Conservation (phyloP, 2,329 filamentous ascomycete species). For the Fusarium fracticaudum region DNA sequence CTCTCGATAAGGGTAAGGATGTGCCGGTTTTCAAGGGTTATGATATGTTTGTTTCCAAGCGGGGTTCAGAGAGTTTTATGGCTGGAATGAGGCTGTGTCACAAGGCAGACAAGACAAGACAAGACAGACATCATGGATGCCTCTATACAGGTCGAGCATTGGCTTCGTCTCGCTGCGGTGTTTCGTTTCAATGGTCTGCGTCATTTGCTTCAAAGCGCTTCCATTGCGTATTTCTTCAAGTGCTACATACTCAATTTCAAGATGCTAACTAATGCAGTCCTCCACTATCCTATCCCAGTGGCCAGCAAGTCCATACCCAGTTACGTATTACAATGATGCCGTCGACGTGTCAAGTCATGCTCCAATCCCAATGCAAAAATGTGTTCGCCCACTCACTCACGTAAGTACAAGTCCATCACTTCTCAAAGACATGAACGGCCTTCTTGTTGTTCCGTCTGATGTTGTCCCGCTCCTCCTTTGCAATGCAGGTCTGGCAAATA, state of each 20-base stretch:
- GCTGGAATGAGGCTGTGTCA: background rate
- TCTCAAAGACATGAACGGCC: background rate
- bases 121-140: background rate
- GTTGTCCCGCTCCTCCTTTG: constrained; percentile 6
- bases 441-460: background rate
- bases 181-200: background rate
- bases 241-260: background rate
- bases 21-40: background rate
- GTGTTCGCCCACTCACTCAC: background rate
- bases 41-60: background rate
- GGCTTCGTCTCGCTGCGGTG: background rate
- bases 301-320: background rate
- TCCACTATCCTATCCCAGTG: background rate
- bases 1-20: background rate
- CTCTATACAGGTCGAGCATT: background rate
- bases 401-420: background rate
- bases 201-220: background rate
- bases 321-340: background rate
- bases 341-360: background rate
- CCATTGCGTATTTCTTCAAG: background rate
- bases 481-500: constrained; percentile 5
- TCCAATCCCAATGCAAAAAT: background rate
- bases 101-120: background rate
- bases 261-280: background rate
- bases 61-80: constrained; percentile 11